phyloP scores from a whole-genome alignment of 2,329 filamentous ascomycete genomes.

The Dactylellina cionopaga region DNA sequence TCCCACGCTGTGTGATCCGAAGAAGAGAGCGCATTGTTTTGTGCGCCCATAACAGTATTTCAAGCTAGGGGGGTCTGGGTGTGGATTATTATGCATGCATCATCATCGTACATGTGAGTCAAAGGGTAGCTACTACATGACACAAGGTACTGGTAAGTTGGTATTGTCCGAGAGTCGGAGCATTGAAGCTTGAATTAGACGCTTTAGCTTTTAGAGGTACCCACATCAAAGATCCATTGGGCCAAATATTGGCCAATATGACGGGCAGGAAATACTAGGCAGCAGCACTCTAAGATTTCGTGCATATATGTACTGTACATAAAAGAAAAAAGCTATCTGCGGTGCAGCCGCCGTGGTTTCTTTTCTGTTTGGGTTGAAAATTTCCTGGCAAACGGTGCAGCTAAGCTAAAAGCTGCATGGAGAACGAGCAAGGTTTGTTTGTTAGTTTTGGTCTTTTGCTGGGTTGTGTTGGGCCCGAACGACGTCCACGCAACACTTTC shows the following conservation, averaged over 20 bases:
- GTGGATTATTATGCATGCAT: slow-evolving; percentile 23
- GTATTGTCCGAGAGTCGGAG: neutral
- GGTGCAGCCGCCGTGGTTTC: no score
- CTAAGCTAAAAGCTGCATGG: no score
- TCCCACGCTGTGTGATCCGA: slow-evolving; percentile 26
- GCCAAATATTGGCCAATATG: no score
- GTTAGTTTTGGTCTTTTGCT: neutral
- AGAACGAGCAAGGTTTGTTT: no score
- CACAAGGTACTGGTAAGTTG: slow-evolving; percentile 15
- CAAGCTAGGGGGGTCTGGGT: slow-evolving; percentile 1
- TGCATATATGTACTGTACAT: slow-evolving; percentile 11
- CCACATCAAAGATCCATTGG: slow-evolving; percentile 25
- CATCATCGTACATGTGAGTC: slow-evolving; percentile 45
- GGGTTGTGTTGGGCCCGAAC: neutral
- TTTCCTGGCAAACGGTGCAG: slow-evolving; percentile 2
- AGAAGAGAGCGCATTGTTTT: slow-evolving; percentile 45
- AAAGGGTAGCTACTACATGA: slow-evolving; percentile 29
- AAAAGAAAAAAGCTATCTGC: no score
- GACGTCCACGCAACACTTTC: slow-evolving; percentile 13
- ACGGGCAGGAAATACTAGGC: slow-evolving; percentile 29
- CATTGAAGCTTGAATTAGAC: slow-evolving; percentile 3
- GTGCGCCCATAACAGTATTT: slow-evolving; percentile 11
- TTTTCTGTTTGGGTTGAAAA: neutral
- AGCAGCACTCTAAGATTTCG: slow-evolving; percentile 28
- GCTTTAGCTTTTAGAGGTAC: slow-evolving; percentile 26